Percentiles rank a stretch among this genome's conserved stretches.
phyloP scores from a whole-genome alignment of 768 basidiomycete genomes.

The Pulveroboletus sp. region DNA sequence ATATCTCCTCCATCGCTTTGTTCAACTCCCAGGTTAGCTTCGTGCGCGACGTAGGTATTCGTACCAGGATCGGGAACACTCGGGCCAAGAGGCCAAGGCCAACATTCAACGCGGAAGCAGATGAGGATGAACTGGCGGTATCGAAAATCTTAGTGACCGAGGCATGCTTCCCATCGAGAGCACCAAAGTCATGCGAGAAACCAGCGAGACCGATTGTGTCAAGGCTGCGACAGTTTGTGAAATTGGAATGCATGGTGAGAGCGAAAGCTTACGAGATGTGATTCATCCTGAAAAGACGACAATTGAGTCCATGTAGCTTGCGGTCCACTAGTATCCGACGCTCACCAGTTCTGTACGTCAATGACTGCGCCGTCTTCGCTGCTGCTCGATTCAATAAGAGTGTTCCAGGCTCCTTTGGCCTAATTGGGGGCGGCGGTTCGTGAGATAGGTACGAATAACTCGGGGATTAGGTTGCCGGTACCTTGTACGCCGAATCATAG shows the following conservation, averaged over 20 bases:
- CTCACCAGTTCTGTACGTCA: constrained; percentile 36
- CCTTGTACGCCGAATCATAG: too few relatives aligned
- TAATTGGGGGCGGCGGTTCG: too few relatives aligned
- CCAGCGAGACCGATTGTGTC: constrained; percentile 60
- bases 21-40: too few relatives aligned
- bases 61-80: too few relatives aligned
- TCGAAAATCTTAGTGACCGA: constrained; percentile 42
- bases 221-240: constrained; percentile 32
- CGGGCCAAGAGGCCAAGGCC: constrained; percentile 13
- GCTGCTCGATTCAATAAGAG: too few relatives aligned
- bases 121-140: constrained; percentile 24
- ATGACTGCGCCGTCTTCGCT: constrained; percentile 23
- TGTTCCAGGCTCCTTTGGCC: too few relatives aligned
- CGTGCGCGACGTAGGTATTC: too few relatives aligned
- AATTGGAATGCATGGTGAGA: not conserved
- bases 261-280: constrained; percentile 27
- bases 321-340: too few relatives aligned
- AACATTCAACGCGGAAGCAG: constrained; percentile 24
- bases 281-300: constrained; percentile 28
- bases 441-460: too few relatives aligned
- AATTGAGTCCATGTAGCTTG: not conserved
- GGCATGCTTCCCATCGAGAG: constrained; percentile 47
- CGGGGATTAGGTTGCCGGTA: too few relatives aligned
- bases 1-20: too few relatives aligned
- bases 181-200: constrained; percentile 56